Evolutionary conservation across 805 yeast species (phyloP), one percentile per base, ranked within the genome.

Genomic region (Metschnikowia cerradonensis): DNA sequence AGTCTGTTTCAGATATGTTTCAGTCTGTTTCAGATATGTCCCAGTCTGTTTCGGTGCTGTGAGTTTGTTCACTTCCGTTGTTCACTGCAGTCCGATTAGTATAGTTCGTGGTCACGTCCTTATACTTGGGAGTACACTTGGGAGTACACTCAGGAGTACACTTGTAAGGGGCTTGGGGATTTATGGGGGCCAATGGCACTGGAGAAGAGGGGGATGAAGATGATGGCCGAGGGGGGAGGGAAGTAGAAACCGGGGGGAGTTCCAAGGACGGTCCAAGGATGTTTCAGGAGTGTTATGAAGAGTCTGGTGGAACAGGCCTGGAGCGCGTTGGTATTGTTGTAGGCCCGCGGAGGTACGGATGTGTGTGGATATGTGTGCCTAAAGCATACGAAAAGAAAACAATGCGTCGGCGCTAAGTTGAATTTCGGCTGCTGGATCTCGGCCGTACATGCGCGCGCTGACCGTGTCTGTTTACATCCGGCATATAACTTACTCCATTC

Each of bases 381-480:
- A 52, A 55, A 36, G 49, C 26, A 47, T 30, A 44, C 52, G 49
- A 54, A 56, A 56, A 17, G 52, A 54, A 54, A 56, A 54, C 57
- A 54, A 34, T 23, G 36, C 40, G 35, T 32, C 20, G 42, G 35
- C 40, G 39, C 32, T 26, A 13, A 26, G 4, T 26, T 11, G 30
- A 26, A 26, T 26, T 14, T 10, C 13, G 13, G 44, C 44, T 26
- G 44, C 44, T n/a, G 34, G 47, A 35, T 44, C 47, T 44, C 40
- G 32, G 26, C 3, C 43, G 47, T 48, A 43, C 47, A 20, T 48
- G 36, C 26, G 37, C 26, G 37, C 47, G 33, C 30, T 26, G 41
- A 55, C 55, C 60, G 60, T 51, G 60, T 55, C 56, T 56, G 59
- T 53, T 57, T 52, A 50, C 52, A 41, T 50, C 40, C 45, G 17